Base-by-base conservation (phyloP, 2,329 filamentous ascomycete genomes). In the Penicillium thymicola region DNA sequence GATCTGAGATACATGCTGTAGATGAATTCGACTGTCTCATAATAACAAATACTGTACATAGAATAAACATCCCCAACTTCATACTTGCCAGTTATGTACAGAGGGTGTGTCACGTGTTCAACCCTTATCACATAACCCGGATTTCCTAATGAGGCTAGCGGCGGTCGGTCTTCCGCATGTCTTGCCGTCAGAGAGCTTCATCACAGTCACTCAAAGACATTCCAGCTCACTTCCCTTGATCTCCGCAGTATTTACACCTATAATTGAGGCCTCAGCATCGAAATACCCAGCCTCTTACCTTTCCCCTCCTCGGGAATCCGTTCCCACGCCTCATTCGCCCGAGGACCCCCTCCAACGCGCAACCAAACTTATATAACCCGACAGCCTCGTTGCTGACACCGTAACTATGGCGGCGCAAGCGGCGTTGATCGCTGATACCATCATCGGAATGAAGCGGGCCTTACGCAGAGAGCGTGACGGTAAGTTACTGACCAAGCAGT, bases 401-500 rank as follows among this genome's bases (percentile, higher is more conserved):
- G 56, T 55, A 66, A 59, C 55, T 58, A 79, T 79, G 76, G 68
- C 76, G 62, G 71, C 75, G 49, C 76, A 78, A 67, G 72, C 74
- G 50, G 75, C 74, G 48, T 59, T 77, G 64, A 78, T 79, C 59
- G 77, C 78, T 42, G 81, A 84, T 62, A 83, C 81, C 11, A 82
- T 84, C 61, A 74, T 79, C 54, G 78, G 76, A 38, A 78, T 84
- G 76, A 84, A 83, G 67, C 71, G 78, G 61, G 79, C 80, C 32
- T 67, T 83, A 59, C 74, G 75, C 60, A 74, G 77, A 61, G 74
- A 79, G 57, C 72, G 74, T 64, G 73, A 78, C 51, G 73, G 79
- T 81, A 66, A 58, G 69, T 62, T 37, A 27, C 30, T 4, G 27
- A 49, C n/a, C 30, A 34, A 40, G 18, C 8, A 54, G 21, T 11